Evolutionary conservation across 371 early-diverging fungal genomes (phyloP).

Genomic region (Syncephalastrum monosporum): DNA sequence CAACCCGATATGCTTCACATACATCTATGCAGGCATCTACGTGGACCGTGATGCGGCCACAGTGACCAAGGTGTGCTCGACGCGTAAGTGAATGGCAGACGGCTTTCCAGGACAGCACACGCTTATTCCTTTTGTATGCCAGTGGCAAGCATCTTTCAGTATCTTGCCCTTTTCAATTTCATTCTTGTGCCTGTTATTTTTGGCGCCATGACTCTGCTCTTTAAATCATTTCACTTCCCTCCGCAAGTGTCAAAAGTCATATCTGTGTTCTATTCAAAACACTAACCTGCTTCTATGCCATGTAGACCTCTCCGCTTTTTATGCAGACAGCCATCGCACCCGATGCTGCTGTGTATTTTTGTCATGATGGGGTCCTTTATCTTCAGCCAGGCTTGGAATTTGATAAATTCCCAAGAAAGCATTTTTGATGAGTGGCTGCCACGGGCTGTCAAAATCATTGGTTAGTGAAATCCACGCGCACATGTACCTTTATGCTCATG

Average conservation of each 20-base stretch:
- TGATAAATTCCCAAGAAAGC: constrained; percentile 41
- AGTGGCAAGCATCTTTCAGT: constrained; percentile 30
- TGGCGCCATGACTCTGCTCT: constrained; percentile 24
- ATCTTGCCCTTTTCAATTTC: constrained; percentile 39
- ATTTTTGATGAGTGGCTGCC: constrained; percentile 49
- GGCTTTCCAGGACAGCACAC: not conserved
- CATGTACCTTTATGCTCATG: not conserved
- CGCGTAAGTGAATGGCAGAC: constrained; percentile 12
- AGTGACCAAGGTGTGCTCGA: constrained; percentile 23
- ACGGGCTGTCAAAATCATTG: constrained; percentile 42
- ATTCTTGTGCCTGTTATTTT: constrained; percentile 33
- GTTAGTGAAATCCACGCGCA: constrained; percentile 13
- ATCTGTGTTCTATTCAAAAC: too few relatives aligned
- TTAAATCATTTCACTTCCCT: constrained; percentile 33
- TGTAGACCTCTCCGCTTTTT: constrained; percentile 43
- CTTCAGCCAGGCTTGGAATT: constrained; percentile 50
- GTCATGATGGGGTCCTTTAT: constrained; percentile 48
- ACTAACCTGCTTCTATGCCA: too few relatives aligned
- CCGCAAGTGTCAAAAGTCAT: constrained; percentile 22
- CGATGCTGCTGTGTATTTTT: constrained; percentile 41
- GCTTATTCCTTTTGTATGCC: not conserved
- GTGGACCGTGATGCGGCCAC: constrained; percentile 30
- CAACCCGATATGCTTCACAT: constrained; percentile 43
- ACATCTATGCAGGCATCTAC: constrained; percentile 46
- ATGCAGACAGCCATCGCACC: constrained; percentile 43